Percentiles rank a stretch among this genome's conserved stretches.
Evolutionary conservation across 805 yeast species (phyloP).

Genomic region (Wickerhamomyces ciferrii): DNA sequence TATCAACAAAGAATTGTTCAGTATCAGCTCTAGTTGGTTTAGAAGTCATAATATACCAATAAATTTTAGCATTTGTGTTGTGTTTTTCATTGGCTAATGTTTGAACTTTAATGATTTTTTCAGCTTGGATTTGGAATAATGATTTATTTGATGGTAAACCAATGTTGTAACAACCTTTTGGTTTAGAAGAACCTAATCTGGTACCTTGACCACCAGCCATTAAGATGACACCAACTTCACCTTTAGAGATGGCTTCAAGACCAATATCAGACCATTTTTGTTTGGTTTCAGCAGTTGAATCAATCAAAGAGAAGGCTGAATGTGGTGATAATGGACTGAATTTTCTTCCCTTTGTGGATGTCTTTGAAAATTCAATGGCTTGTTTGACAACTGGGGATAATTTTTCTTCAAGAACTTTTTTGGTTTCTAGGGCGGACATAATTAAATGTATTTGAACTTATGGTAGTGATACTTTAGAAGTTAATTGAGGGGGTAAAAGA

Average conservation of each 20-base stretch:
- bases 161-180: slow-evolving; percentile 92
- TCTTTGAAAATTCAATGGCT: slow-evolving; percentile 37
- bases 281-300: slow-evolving; percentile 18
- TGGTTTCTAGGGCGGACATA: slow-evolving; percentile 11
- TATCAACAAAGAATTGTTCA: slow-evolving; percentile 56
- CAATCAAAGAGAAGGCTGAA: slow-evolving; percentile 43
- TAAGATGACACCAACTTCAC: slow-evolving; percentile 81
- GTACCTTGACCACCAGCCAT: slow-evolving; percentile 99
- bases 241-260: slow-evolving; percentile 55
- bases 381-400: slow-evolving; percentile 20
- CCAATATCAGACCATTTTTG: slow-evolving; percentile 39
- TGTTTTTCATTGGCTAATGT: slow-evolving; percentile 37
- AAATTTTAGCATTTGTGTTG: slow-evolving; percentile 34
- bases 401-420: slow-evolving; percentile 12
- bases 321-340: slow-evolving; percentile 46
- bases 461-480: not conserved
- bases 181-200: slow-evolving; percentile 80
- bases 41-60: slow-evolving; percentile 95
- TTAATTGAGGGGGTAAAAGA: not conserved
- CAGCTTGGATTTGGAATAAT: slow-evolving; percentile 90
- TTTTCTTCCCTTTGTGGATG: slow-evolving; percentile 21
- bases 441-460: not conserved
- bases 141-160: slow-evolving; percentile 81
- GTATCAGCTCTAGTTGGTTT: slow-evolving; percentile 78
- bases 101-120: slow-evolving; percentile 65